phyloP scores from a whole-genome alignment of 2,329 filamentous ascomycete genomes.

The Claviceps lovelessii region DNA sequence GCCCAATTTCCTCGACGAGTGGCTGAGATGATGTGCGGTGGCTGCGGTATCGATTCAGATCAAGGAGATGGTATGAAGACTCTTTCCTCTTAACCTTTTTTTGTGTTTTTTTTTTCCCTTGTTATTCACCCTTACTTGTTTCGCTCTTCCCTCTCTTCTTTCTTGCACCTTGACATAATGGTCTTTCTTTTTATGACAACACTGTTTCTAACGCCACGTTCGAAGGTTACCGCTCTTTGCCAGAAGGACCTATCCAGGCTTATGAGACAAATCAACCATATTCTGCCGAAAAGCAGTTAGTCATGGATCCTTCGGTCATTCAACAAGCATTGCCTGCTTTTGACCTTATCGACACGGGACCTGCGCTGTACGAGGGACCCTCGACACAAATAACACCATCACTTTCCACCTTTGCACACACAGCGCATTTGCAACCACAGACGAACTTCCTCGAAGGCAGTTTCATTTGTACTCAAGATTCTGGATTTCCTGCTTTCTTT shows the following conservation, averaged over 20 bases:
- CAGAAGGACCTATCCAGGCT: constrained; percentile 11
- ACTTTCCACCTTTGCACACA: background rate
- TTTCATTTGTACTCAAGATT: background rate
- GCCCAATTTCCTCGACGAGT: constrained; percentile 16
- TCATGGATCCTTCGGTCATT: background rate
- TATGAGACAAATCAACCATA: constrained; percentile 20
- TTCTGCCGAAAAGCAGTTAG: constrained; percentile 1
- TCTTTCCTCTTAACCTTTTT: background rate
- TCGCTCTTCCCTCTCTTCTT: background rate
- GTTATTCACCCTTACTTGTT: background rate
- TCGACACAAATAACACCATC: background rate
- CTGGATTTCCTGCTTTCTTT: background rate
- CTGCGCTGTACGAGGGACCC: background rate
- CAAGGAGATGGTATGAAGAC: constrained; percentile 18
- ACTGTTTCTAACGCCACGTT: background rate
- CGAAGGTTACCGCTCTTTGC: constrained; percentile 22
- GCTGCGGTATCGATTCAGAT: constrained; percentile 16
- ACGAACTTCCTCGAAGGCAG: background rate
- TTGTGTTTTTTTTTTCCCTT: background rate
- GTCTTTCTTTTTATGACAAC: background rate
- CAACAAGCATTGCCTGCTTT: background rate
- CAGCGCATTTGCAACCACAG: background rate
- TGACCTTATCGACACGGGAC: background rate
- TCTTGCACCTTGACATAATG: background rate
- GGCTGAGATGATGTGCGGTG: constrained; percentile 18